Conservation (phyloP, 2,329 filamentous ascomycete genomes). For the Penicillium capsulatum region DNA sequence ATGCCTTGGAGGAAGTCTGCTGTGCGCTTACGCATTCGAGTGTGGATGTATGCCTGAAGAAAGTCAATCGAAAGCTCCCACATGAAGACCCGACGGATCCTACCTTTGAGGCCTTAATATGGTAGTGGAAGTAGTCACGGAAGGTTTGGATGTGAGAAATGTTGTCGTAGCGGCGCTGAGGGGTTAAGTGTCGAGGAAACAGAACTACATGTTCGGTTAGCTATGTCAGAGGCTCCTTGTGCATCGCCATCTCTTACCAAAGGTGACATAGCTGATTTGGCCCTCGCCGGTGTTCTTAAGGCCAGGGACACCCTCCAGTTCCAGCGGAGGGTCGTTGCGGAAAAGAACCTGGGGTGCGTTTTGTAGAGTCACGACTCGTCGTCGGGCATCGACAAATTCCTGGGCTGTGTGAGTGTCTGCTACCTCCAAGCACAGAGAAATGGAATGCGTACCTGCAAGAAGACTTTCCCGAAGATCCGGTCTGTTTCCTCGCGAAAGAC, state of each 20-base stretch:
- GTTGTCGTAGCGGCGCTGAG: constrained; percentile 84
- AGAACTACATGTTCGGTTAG: constrained; percentile 58
- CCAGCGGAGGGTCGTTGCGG: constrained; percentile 87
- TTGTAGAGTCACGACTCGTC: constrained; percentile 76
- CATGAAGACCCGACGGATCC: background rate
- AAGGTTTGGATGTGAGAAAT: constrained; percentile 99
- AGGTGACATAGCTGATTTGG: constrained; percentile 96
- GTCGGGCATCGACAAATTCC: constrained; percentile 94
- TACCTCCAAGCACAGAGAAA: too few relatives aligned
- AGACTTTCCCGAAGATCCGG: constrained; percentile 94
- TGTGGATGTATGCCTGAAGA: constrained; percentile 85
- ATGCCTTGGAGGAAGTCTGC: constrained; percentile 96
- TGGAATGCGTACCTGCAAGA: constrained; percentile 61
- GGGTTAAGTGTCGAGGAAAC: constrained; percentile 89
- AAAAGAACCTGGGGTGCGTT: constrained; percentile 98
- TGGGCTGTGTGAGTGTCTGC: constrained; percentile 22
- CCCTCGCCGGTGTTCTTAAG: constrained; percentile 69
- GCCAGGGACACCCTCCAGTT: constrained; percentile 83
- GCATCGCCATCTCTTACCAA: constrained; percentile 58
- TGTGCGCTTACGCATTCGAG: constrained; percentile 93
- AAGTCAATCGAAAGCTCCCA: constrained; percentile 7
- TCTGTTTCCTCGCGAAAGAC: constrained; percentile 98
- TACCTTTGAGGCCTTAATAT: constrained; percentile 97
- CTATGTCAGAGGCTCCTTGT: background rate
- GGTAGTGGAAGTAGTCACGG: constrained; percentile 99